These are phyloP conservation scores for Penicillium sp. DNA, from an alignment of 2,329 filamentous ascomycete genomes.

Conservation along the genomic window DNA sequence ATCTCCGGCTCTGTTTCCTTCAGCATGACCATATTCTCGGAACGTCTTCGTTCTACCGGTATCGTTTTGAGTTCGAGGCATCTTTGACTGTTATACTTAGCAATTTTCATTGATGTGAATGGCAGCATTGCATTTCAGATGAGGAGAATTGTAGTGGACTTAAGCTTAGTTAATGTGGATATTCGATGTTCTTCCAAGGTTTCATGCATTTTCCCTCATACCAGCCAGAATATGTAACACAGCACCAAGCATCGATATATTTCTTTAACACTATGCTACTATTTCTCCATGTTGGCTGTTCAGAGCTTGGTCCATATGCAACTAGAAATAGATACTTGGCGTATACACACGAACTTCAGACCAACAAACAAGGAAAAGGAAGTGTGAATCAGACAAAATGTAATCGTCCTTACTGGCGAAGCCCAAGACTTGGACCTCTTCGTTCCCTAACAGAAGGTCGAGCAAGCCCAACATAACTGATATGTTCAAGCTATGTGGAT, in stretches of 20 bases:
- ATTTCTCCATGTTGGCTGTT: neutral
- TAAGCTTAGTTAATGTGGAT: neutral
- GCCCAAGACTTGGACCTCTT: neutral
- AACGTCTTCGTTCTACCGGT: constrained; percentile 11
- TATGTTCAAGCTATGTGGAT: neutral
- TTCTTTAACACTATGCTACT: no score
- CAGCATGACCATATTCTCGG: constrained; percentile 13
- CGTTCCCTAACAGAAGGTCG: neutral
- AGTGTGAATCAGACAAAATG: neutral
- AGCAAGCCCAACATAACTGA: neutral
- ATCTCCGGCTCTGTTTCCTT: constrained; percentile 10
- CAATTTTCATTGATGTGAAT: constrained; percentile 20
- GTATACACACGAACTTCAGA: no score
- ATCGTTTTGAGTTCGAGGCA: constrained; percentile 16
- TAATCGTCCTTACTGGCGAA: neutral
- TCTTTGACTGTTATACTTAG: constrained; percentile 12
- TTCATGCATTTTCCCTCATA: no score
- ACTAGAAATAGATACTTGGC: neutral
- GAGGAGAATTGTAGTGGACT: neutral
- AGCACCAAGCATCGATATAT: neutral
- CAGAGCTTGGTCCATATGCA: neutral
- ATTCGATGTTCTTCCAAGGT: neutral
- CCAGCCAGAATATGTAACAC: neutral
- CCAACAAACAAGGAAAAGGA: neutral
- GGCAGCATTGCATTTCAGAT: constrained; percentile 5